Evolutionary conservation across 2,329 filamentous ascomycete genomes (phyloP).

Genomic region (Sarocladiaceae sp.): DNA sequence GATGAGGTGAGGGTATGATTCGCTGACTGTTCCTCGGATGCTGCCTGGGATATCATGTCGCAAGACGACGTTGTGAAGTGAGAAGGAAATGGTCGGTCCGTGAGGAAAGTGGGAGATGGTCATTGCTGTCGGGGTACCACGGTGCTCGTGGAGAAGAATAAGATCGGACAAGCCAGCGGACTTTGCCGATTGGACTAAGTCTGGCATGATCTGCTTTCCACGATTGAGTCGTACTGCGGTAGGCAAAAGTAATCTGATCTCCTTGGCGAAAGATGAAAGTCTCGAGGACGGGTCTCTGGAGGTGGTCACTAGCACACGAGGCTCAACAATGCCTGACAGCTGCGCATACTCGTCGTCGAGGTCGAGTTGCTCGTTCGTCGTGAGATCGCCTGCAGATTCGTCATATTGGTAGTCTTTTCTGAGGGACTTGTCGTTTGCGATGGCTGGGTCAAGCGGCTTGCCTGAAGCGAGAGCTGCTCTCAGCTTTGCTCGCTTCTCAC

Average conservation of each 20-base stretch:
- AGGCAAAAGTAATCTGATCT: constrained; percentile 77
- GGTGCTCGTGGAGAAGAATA: constrained; percentile 84
- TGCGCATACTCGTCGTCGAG: constrained; percentile 88
- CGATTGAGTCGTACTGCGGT: constrained; percentile 86
- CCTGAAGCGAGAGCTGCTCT: constrained; percentile 84
- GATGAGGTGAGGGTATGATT: constrained; percentile 90
- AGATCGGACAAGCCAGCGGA: constrained; percentile 79
- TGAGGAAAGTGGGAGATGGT: constrained; percentile 86
- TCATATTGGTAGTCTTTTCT: constrained; percentile 92
- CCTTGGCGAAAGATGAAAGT: constrained; percentile 87
- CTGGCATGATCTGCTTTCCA: constrained; percentile 82
- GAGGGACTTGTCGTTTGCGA: constrained; percentile 81
- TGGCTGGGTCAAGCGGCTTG: constrained; percentile 74
- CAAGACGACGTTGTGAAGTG: constrained; percentile 86
- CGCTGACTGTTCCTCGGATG: constrained; percentile 80
- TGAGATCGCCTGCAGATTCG: constrained; percentile 69
- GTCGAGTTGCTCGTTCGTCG: constrained; percentile 64
- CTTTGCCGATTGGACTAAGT: constrained; percentile 78
- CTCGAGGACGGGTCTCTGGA: constrained; percentile 82
- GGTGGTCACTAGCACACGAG: constrained; percentile 83
- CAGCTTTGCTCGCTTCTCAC: constrained; percentile 83
- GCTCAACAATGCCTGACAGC: constrained; percentile 87
- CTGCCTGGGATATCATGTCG: constrained; percentile 90
- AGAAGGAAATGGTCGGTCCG: constrained; percentile 76
- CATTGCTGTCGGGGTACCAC: constrained; percentile 85